These are phyloP conservation scores for Metarhizium anisopliae DNA, from an alignment of 2,329 filamentous ascomycete genomes.

Conservation along the genomic window DNA sequence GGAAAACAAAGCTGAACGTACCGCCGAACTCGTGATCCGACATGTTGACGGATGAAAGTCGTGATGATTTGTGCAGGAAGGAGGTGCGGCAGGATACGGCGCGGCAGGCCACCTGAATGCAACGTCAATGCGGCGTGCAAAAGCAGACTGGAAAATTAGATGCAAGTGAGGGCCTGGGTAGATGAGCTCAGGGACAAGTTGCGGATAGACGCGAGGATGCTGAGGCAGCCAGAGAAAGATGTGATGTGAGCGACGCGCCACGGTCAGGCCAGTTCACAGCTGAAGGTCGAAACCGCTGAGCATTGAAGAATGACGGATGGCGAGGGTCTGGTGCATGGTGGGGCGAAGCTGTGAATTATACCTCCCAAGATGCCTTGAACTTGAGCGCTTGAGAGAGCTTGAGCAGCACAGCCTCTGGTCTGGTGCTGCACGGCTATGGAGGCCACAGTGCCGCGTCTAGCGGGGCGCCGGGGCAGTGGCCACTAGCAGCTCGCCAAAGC, in stretches of 20 bases:
- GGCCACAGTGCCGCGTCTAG: neutral
- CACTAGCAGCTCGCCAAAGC: neutral
- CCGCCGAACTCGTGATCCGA: slow-evolving; percentile 59
- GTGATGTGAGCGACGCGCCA: neutral
- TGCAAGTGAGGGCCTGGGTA: no score
- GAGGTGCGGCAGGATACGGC: no score
- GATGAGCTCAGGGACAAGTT: no score
- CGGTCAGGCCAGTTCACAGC: neutral
- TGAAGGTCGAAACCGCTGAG: neutral
- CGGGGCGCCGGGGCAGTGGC: neutral
- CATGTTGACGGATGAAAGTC: slow-evolving; percentile 32
- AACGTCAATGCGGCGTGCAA: neutral
- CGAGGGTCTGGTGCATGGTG: neutral
- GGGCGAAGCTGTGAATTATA: slow-evolving; percentile 2
- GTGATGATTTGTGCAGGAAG: neutral
- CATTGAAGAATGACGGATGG: neutral
- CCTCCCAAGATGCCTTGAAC: no score
- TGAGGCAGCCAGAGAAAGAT: neutral
- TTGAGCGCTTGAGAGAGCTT: no score
- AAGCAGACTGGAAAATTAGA: no score
- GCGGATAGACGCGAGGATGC: neutral
- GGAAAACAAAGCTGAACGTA: slow-evolving; percentile 16
- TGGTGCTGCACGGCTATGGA: neutral
- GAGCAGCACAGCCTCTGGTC: no score
- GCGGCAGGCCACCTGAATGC: neutral